These are phyloP conservation scores for Capsicum baccatum DNA, from an alignment of 257 asterid species.

Conservation along the genomic window DNA sequence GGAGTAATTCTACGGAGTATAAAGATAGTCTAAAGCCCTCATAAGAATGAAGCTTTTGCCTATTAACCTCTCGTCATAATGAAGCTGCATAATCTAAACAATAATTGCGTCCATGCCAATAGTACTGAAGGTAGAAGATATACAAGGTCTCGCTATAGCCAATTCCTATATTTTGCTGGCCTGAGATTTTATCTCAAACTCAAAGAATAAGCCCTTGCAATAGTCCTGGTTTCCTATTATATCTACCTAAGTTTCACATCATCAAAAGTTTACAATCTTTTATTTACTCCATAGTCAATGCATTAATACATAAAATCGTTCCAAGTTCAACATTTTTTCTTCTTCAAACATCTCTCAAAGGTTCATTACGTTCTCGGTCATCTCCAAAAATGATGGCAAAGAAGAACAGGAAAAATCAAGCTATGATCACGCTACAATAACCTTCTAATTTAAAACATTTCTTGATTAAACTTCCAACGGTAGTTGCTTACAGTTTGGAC, in stretches of 20 bases:
- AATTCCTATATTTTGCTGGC: neutral
- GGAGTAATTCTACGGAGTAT: neutral
- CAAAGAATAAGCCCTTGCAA: neutral
- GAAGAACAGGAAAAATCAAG: neutral
- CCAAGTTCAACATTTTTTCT: neutral
- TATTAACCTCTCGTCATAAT: neutral
- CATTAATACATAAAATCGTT: neutral
- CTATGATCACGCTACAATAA: neutral
- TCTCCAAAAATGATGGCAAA: too few relatives aligned
- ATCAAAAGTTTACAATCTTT: neutral
- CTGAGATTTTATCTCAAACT: neutral
- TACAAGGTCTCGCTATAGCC: neutral
- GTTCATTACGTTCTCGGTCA: neutral
- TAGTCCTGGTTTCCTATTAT: neutral
- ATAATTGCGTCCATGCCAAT: neutral
- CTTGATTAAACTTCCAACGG: too few relatives aligned
- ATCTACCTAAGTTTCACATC: neutral
- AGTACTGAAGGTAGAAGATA: neutral
- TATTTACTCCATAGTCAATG: neutral
- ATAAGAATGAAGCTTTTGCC: neutral
- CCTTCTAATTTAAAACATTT: neutral
- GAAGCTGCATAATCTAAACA: neutral
- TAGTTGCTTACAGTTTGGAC: neutral
- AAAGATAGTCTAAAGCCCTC: too few relatives aligned
- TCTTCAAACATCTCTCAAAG: neutral